Evolutionary conservation across 1,284 basidiomycete species (phyloP), one percentile per base, ranked within the genome.

Genomic region (Trametes pubescens): DNA sequence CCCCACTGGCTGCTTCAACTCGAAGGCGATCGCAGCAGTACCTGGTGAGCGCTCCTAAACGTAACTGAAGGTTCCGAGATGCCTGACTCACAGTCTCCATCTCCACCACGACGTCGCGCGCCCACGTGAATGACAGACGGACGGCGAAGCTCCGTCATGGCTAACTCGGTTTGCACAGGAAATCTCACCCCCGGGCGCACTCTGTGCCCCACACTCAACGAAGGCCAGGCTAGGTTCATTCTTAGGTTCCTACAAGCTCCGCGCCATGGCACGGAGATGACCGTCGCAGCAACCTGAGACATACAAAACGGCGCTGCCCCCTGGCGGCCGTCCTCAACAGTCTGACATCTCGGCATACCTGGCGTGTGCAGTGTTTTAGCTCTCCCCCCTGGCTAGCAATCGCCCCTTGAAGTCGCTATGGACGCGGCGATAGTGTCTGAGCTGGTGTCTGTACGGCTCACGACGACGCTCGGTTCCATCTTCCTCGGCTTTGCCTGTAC

Each of bases 401-500:
- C n/a, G n/a, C 21, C 18, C 55, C 43, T 13, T n/a, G 44, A 16
- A 35, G 29, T 24, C 49, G 29, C 35, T n/a, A 52, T 52, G 51
- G 37, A 40, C 32, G 29, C 48, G 4, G 11, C 1, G 16, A 13
- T 26, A 10, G 11, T 46, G 37, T 22, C 29, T 9, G 26, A 18
- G 40, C 16, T 46, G 9, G 16, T 29, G 26, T 7, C 8, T 3
- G 18, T 32, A 3, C 35, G 18, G 29, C 57, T 62, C 18, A 52
- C 52, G 35, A 53, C 44, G 18, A 65, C 64, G 26, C 51, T 65
- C 4, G 64, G 64, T 2, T 35, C 60, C 9, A 34, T 56, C 11
- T 59, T 65, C 29, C 34, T 65, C 1, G 64, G 64, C 1, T 62
- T 46, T 18, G 44, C 55, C 7, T 44, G 51, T 51, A 58, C 57